phyloP scores from a whole-genome alignment of 2,329 filamentous ascomycete species.

The Penicillium palitans region DNA sequence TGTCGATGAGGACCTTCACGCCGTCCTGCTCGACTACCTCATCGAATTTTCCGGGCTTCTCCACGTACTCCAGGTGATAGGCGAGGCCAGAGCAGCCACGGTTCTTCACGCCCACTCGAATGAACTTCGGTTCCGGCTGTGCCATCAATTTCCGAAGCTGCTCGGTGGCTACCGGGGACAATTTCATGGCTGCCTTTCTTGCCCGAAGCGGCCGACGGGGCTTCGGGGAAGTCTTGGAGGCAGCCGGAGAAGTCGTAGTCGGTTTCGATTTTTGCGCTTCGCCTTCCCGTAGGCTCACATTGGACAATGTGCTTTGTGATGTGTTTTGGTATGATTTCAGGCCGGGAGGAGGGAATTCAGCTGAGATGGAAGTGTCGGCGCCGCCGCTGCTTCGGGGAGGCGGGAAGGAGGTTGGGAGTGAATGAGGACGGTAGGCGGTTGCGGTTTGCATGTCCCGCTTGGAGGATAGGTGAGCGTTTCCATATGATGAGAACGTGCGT shows the following conservation, averaged over 20 bases:
- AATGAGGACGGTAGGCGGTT: slow-evolving; percentile 63
- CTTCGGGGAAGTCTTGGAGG: slow-evolving; percentile 49
- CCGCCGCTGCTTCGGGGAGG: slow-evolving; percentile 59
- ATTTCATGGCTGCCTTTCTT: slow-evolving; percentile 86
- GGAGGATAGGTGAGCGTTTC: slow-evolving; percentile 48
- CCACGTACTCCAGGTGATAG: slow-evolving; percentile 93
- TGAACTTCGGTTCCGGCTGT: slow-evolving; percentile 85
- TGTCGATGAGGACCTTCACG: slow-evolving; percentile 92
- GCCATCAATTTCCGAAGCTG: slow-evolving; percentile 76
- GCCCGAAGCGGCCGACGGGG: slow-evolving; percentile 70
- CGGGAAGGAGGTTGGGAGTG: slow-evolving; percentile 57
- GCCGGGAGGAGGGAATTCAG: slow-evolving; percentile 51
- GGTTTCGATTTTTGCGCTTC: slow-evolving; percentile 68
- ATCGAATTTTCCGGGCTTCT: slow-evolving; percentile 83
- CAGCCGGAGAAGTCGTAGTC: slow-evolving; percentile 34
- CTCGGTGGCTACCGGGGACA: slow-evolving; percentile 76
- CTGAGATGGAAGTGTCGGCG: slow-evolving; percentile 62
- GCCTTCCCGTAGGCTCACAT: slow-evolving; percentile 57
- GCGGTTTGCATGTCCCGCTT: slow-evolving; percentile 65
- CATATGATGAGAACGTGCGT: slow-evolving; percentile 52
- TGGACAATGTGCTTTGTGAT: slow-evolving; percentile 37
- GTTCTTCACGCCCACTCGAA: slow-evolving; percentile 91
- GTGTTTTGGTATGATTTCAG: slow-evolving; percentile 48
- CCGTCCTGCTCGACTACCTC: slow-evolving; percentile 94
- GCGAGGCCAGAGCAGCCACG: slow-evolving; percentile 90